phyloP scores from a whole-genome alignment of 352 stramenopile species.

The Pythium diclinum region DNA sequence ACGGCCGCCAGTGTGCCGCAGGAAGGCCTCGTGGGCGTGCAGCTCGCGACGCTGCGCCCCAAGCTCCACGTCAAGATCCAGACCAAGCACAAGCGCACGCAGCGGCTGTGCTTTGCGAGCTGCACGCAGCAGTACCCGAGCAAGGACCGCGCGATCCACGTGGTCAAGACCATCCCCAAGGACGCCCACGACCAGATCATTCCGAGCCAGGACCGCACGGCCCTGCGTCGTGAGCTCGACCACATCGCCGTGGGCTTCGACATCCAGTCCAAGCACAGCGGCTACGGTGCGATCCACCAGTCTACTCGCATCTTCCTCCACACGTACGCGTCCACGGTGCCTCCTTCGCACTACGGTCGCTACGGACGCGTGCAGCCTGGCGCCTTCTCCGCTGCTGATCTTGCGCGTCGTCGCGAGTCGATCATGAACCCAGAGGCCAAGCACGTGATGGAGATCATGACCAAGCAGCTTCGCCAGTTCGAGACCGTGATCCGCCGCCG shows the following conservation, averaged over 20 bases:
- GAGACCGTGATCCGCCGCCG: conserved; percentile 51
- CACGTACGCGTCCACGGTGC: conserved; percentile 44
- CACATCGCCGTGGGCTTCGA: conserved; percentile 55
- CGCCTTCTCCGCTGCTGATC: neutral
- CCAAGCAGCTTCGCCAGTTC: conserved; percentile 45
- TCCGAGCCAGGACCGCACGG: conserved; percentile 37
- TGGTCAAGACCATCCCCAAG: conserved; percentile 57
- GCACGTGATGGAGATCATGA: conserved; percentile 37
- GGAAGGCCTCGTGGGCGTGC: conserved; percentile 12
- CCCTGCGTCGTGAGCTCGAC: conserved; percentile 38
- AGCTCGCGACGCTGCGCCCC: conserved; percentile 10
- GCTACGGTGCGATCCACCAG: conserved; percentile 30
- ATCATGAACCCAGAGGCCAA: conserved; percentile 45
- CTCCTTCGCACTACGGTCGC: conserved; percentile 24
- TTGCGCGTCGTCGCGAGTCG: conserved; percentile 18
- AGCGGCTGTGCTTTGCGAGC: conserved; percentile 48
- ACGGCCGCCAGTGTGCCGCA: neutral
- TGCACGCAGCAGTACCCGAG: conserved; percentile 38
- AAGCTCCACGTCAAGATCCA: conserved; percentile 5
- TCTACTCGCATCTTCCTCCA: conserved; percentile 45
- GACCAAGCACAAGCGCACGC: conserved; percentile 33
- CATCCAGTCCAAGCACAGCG: conserved; percentile 31
- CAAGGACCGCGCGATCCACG: conserved; percentile 44
- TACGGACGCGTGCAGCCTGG: neutral
- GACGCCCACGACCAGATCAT: conserved; percentile 48